Conservation (phyloP, 306 rosid species). For the Vicia faba region DNA sequence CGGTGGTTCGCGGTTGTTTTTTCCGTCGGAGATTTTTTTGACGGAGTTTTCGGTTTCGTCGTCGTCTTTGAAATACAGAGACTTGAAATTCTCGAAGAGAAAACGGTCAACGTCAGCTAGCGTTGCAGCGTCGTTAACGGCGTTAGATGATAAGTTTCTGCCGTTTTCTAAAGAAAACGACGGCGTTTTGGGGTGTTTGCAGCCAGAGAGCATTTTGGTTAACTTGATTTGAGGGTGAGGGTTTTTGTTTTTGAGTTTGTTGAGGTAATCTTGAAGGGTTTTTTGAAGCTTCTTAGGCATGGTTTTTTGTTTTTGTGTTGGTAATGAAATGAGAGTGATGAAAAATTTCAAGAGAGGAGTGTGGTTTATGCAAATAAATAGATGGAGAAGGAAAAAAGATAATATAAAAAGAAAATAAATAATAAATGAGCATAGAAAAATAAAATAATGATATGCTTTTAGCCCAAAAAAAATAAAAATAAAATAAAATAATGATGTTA, state of each 20-base stretch:
- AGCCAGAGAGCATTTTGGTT: conserved; percentile 56
- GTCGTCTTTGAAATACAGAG: conserved; percentile 57
- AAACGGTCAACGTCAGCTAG: conserved; percentile 78
- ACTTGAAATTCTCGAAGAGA: conserved; percentile 77
- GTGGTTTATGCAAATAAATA: conserved; percentile 38
- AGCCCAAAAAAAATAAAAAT: too few relatives aligned
- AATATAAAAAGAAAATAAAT: neutral
- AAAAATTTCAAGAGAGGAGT: conserved; percentile 5
- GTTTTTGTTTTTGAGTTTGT: conserved; percentile 56
- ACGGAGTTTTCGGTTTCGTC: conserved; percentile 5
- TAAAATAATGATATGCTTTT: neutral
- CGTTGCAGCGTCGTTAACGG: conserved; percentile 55
- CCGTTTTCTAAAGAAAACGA: conserved; percentile 55
- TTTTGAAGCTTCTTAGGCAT: conserved; percentile 68
- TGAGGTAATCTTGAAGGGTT: conserved; percentile 55
- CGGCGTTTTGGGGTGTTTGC: conserved; percentile 69
- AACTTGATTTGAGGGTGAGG: conserved; percentile 42
- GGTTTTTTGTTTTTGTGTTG: neutral
- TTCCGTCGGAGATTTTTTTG: conserved; percentile 13
- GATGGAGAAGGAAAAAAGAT: neutral
- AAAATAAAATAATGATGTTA: neutral
- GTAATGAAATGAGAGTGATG: neutral
- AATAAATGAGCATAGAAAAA: neutral
- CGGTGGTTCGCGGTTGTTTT: neutral
- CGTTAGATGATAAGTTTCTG: neutral